Conservation (phyloP, 2,329 filamentous ascomycete genomes). For the Colletotrichum orchidophilum region DNA sequence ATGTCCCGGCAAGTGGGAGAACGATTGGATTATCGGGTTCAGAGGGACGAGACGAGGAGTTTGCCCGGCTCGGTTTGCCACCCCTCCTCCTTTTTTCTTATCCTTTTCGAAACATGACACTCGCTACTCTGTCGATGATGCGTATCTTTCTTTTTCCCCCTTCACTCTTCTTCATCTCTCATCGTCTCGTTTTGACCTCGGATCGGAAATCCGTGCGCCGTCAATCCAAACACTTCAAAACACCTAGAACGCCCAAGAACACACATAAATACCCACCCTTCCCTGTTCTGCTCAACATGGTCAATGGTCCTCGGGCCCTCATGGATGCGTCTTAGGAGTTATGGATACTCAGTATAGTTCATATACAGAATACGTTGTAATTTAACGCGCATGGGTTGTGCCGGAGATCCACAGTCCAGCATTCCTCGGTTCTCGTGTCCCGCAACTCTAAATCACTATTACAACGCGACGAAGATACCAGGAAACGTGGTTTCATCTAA, state of each 20-base stretch:
- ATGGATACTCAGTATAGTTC: neutral
- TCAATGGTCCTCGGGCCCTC: too few species aligned
- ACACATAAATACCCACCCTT: neutral
- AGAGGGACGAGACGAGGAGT: neutral
- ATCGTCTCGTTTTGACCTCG: conserved; percentile 1
- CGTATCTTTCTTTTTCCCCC: neutral
- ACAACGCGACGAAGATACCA: too few species aligned
- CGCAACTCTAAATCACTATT: conserved; percentile 27
- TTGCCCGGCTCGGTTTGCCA: neutral
- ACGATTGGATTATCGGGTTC: neutral
- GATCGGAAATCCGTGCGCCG: neutral
- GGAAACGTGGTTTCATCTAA: neutral
- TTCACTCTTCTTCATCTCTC: neutral
- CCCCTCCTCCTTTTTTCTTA: neutral
- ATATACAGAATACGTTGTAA: neutral
- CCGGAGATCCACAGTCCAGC: conserved; percentile 21
- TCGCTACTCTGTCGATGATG: neutral
- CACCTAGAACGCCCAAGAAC: neutral
- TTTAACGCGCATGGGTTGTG: conserved; percentile 22
- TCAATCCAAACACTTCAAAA: neutral
- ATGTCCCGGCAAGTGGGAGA: neutral
- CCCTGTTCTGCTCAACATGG: neutral
- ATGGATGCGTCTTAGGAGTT: too few species aligned
- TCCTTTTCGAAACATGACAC: conserved; percentile 6
- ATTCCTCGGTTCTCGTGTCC: conserved; percentile 19